Evolutionary conservation across 73 alveolate species (phyloP), one percentile per base, ranked within the genome.

Genomic region (Paramecium caudatum): DNA sequence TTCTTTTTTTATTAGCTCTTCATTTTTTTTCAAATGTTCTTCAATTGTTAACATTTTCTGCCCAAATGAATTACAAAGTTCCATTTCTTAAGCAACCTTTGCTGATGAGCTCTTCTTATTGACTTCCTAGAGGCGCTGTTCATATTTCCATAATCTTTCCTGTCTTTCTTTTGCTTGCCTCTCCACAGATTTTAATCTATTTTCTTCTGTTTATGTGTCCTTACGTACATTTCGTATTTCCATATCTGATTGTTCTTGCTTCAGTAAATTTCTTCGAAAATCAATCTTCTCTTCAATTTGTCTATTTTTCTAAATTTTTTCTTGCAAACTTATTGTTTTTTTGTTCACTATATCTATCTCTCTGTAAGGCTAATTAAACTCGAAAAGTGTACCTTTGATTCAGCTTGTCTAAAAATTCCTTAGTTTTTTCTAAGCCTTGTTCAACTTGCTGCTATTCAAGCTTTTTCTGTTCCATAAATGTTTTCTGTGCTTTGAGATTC

Each of bases 141-240:
- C 82, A 62, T 62, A 62, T 27, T 34, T 62, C 46, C 27, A 62
- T 27, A n/a, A 12, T 62, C 30, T 62, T 19, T 23, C 82, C 34
- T 62, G 30, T 12, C 82, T 62, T n/a, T 62, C 82, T 30, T 62
- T 62, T 6, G 82, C 82, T 27, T 23, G 16, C 15, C 46, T 62
- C 30, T 62, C 82, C 2, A 30, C 82, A 6, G 47, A 27, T 62
- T 62, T 27, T 4, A 27, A 13, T 62, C 82, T 62, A 9, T 30
- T 62, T 30, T 62, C 43, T 62, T 62, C 82, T 2, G 46, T 27
- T 62, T 62, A 12, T 2, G 46, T 23, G 4, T 62, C 82, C 15
- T 62, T 62, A 1, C 43, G n/a, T 25, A 27, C 15, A 27, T 30
- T 62, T 25, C 34, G 15, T 9, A 27, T 13, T 62, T 62, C 8